Evolutionary conservation across 495 filamentous ascomycete genomes (phyloP), one percentile per base, ranked within the genome.

Genomic region (Penicillium manginii): DNA sequence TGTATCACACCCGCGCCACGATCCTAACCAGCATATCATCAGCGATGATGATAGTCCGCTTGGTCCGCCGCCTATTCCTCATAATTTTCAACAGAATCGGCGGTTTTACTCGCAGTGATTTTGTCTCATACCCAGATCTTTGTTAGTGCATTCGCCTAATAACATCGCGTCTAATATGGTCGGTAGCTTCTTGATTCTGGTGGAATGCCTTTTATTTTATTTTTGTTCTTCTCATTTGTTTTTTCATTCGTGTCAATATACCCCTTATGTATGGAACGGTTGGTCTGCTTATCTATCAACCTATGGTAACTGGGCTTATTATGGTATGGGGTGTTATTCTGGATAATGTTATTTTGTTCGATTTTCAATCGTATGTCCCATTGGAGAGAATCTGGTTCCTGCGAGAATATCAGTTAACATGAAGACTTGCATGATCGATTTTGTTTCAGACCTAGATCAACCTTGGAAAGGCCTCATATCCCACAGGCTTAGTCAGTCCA

Each of bases 221-320:
- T 37, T 29, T 26, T 50, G 18, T 55, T 56, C 35, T 37, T 53
- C n/a, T 33, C 37, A 29, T 50, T 65, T 48, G 60, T 56, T 23
- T 55, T 51, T 39, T 39, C 40, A 17, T 42, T 35, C 62, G 42
- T 55, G 49, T 63, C 54, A n/a, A 66, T 71, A 71, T 71, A 71
- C 68, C 68, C 68, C 60, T 59, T 54, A 21, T 40, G 23, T 46
- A 42, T 49, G 50, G 42, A 32, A 29, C 4, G 40, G 40, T 17
- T 17, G 14, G 7, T 40, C 14, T 8, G 37, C 14, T 8, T 40
- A 40, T 40, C 37, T 12, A 40, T n/a, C 14, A 8, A 8, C 31
- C 4, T 33, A 33, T 33, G 31, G 31, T 5, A 33, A 33, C 11
- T 11, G 31, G 31, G 31, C 11, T 33, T 33, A 11, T 4, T 33